phyloP scores from a whole-genome alignment of 2,329 filamentous ascomycete species.

The Pleurostoma richardsiae region DNA sequence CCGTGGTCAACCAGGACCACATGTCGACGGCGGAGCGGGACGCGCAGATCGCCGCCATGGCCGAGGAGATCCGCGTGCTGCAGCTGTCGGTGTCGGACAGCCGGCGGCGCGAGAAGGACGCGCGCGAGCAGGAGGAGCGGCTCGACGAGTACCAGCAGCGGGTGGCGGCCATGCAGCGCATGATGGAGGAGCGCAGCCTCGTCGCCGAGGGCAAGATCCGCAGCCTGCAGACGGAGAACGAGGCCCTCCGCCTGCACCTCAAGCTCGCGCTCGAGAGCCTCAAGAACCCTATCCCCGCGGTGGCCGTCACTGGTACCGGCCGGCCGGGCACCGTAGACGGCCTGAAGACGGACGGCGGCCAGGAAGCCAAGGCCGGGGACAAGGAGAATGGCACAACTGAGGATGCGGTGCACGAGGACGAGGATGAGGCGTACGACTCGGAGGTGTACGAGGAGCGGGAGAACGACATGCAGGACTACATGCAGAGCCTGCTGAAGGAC shows the following conservation, averaged over 20 bases:
- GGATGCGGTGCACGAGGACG: conserved; percentile 51
- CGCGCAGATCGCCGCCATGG: conserved; percentile 90
- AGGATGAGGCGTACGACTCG: conserved; percentile 51
- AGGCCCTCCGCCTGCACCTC: conserved; percentile 80
- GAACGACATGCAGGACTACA: conserved; percentile 73
- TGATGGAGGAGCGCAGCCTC: conserved; percentile 92
- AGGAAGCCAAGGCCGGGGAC: conserved; percentile 8
- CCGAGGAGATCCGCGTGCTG: conserved; percentile 82
- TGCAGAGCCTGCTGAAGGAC: conserved; percentile 79
- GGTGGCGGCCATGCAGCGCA: conserved; percentile 82
- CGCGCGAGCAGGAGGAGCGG: conserved; percentile 71
- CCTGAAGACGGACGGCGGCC: conserved; percentile 6
- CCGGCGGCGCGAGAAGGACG: conserved; percentile 67
- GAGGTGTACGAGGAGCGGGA: conserved; percentile 47
- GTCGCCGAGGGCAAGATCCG: conserved; percentile 93
- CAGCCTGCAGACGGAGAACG: conserved; percentile 83
- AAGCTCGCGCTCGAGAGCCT: conserved; percentile 80
- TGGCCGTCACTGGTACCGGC: conserved; percentile 30
- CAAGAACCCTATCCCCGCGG: conserved; percentile 80
- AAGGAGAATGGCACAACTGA: conserved; percentile 14
- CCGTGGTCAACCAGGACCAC: conserved; percentile 92
- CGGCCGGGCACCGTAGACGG: conserved; percentile 22
- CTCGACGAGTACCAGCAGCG: conserved; percentile 93
- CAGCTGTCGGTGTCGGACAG: conserved; percentile 70
- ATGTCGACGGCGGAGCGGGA: conserved; percentile 90